phyloP scores from a whole-genome alignment of 2,329 filamentous ascomycete species.

The Alternaria solani region DNA sequence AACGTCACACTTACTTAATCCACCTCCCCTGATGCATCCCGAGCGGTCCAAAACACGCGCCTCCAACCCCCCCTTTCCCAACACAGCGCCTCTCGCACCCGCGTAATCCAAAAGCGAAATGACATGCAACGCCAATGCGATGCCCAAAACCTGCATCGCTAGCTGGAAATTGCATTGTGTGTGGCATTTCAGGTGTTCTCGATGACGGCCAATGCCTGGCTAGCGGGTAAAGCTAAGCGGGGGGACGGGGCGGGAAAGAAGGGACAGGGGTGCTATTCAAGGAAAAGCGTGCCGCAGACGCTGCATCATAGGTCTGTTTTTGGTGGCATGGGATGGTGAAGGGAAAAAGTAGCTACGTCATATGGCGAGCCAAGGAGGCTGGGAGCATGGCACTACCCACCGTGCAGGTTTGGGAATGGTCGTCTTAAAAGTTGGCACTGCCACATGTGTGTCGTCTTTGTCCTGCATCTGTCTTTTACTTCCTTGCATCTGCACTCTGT shows the following conservation, averaged over 20 bases:
- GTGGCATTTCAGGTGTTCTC: constrained; percentile 1
- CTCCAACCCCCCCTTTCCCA: constrained; percentile 2
- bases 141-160: background rate
- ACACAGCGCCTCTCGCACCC: background rate
- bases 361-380: constrained; percentile 11
- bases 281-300: constrained; percentile 1
- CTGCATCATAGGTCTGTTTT: constrained; percentile 1
- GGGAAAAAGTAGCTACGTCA: constrained; percentile 15
- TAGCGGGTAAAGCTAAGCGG: constrained; percentile 2
- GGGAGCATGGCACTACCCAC: background rate
- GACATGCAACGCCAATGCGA: background rate
- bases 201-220: background rate
- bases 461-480: constrained; percentile 3
- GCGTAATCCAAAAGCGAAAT: constrained; percentile 1
- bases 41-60: background rate
- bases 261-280: constrained; percentile 1
- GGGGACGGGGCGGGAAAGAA: constrained; percentile 1
- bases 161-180: background rate
- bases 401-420: constrained; percentile 1
- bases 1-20: constrained; percentile 15
- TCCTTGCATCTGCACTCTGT: background rate
- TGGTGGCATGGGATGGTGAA: background rate
- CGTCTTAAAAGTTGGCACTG: constrained; percentile 19
- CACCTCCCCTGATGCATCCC: background rate
- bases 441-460: constrained; percentile 8